Percentiles rank a stretch among this genome's conserved stretches.
These are phyloP conservation scores for Amauroascus niger DNA, from an alignment of 2,329 filamentous ascomycete species.

Conservation along the genomic window DNA sequence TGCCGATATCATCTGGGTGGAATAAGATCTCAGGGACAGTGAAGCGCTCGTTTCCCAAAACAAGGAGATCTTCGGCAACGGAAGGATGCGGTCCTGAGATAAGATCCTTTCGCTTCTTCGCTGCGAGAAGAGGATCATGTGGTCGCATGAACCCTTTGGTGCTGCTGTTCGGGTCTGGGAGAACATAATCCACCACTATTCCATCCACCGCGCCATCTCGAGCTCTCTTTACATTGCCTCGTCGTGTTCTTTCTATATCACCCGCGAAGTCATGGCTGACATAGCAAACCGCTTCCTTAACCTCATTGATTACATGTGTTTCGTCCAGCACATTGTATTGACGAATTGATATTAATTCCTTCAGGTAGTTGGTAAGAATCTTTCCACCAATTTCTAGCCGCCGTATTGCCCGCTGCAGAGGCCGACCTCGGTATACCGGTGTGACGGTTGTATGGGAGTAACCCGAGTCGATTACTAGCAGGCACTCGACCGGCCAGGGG, in stretches of 20 bases:
- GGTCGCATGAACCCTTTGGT: constrained; percentile 63
- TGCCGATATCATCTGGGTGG: constrained; percentile 71
- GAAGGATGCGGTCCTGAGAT: constrained; percentile 40
- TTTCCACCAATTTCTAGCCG: constrained; percentile 88
- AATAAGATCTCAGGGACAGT: constrained; percentile 83
- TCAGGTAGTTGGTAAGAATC: constrained; percentile 83
- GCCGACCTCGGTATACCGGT: constrained; percentile 69
- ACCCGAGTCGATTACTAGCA: constrained; percentile 83
- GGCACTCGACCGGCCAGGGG: constrained; percentile 58
- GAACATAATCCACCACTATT: constrained; percentile 80
- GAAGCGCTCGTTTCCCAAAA: constrained; percentile 86
- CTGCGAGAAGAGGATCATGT: constrained; percentile 59
- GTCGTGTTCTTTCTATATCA: constrained; percentile 79
- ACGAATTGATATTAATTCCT: constrained; percentile 76
- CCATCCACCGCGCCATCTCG: constrained; percentile 24
- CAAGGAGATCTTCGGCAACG: constrained; percentile 65
- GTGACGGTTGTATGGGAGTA: constrained; percentile 91
- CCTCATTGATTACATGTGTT: constrained; percentile 84
- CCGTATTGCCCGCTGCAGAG: constrained; percentile 70
- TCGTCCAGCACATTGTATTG: constrained; percentile 96
- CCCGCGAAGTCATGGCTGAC: constrained; percentile 64
- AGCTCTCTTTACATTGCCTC: constrained; percentile 49
- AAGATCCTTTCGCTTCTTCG: constrained; percentile 41
- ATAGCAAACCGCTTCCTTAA: constrained; percentile 85
- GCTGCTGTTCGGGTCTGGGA: constrained; percentile 64